These are phyloP conservation scores for Populus euphratica DNA, from an alignment of 345 rosid genomes.

Conservation along the genomic window DNA sequence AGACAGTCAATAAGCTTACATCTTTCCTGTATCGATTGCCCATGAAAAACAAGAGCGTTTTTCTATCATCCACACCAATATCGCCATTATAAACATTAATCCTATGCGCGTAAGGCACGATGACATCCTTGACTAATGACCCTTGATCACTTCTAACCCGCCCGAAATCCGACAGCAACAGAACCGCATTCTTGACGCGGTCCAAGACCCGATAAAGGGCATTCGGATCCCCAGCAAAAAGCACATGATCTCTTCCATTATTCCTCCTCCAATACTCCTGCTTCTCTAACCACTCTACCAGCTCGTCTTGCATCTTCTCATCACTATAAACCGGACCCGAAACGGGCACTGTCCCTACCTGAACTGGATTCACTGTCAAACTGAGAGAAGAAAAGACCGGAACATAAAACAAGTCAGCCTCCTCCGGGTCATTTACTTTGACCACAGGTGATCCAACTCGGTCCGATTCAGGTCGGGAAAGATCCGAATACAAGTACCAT, in stretches of 20 bases:
- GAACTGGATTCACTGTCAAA: constrained; percentile 56
- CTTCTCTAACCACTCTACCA: constrained; percentile 75
- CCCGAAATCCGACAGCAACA: constrained; percentile 81
- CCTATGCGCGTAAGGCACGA: constrained; percentile 84
- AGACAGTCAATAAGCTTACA: constrained; percentile 30
- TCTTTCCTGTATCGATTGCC: constrained; percentile 95
- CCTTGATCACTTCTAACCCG: constrained; percentile 80
- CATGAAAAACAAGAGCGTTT: constrained; percentile 89
- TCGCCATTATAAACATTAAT: constrained; percentile 68
- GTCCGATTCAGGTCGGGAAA: constrained; percentile 50
- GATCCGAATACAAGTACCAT: constrained; percentile 81
- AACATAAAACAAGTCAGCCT: constrained; percentile 83
- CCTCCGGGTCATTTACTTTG: constrained; percentile 63
- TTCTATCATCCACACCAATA: constrained; percentile 52
- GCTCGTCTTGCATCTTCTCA: constrained; percentile 73
- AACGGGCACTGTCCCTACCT: constrained; percentile 29
- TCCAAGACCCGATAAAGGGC: constrained; percentile 66
- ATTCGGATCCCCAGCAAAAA: constrained; percentile 88
- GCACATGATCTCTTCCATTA: constrained; percentile 71
- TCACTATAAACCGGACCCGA: constrained; percentile 61
- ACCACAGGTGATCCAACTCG: constrained; percentile 59
- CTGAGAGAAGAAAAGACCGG: constrained; percentile 88
- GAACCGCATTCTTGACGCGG: constrained; percentile 57
- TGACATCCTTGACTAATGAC: constrained; percentile 83
- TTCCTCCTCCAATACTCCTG: constrained; percentile 84